These are phyloP conservation scores for Rosa persica DNA, from an alignment of 306 rosid genomes.

Conservation along the genomic window DNA sequence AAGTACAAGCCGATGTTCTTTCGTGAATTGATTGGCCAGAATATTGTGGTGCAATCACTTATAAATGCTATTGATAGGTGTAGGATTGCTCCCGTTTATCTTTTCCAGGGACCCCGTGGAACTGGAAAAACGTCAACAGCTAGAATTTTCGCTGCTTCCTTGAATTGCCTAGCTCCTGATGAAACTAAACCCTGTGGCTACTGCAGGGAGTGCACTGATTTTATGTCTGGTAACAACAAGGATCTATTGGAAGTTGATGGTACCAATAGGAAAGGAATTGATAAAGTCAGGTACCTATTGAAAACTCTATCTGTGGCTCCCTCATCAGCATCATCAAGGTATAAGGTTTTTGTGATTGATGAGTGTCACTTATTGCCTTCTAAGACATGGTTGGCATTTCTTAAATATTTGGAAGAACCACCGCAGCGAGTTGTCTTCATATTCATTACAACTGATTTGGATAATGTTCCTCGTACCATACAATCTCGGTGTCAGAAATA, in stretches of 20 bases:
- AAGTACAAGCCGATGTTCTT: constrained; percentile 86
- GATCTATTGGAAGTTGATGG: constrained; percentile 85
- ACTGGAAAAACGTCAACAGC: constrained; percentile 95
- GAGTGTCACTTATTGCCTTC: constrained; percentile 94
- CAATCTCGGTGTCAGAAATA: constrained; percentile 95
- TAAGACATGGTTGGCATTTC: constrained; percentile 90
- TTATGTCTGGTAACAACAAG: constrained; percentile 62
- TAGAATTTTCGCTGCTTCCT: constrained; percentile 83
- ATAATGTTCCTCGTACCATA: constrained; percentile 81
- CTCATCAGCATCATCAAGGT: constrained; percentile 50
- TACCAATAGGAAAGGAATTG: constrained; percentile 78
- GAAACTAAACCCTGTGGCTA: constrained; percentile 88
- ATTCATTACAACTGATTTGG: constrained; percentile 85
- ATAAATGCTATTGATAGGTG: constrained; percentile 71
- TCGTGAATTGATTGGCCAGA: constrained; percentile 84
- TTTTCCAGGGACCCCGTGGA: constrained; percentile 97
- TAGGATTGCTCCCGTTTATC: constrained; percentile 93
- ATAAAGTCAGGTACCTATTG: constrained; percentile 63
- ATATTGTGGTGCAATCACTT: constrained; percentile 92
- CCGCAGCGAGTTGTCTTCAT: constrained; percentile 77
- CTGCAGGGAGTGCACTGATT: constrained; percentile 78
- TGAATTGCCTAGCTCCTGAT: constrained; percentile 73
- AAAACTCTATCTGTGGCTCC: constrained; percentile 48
- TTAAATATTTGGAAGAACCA: constrained; percentile 90
- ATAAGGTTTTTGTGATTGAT: constrained; percentile 74